Base-by-base conservation (phyloP, 352 stramenopile species). In the Phytophthora tubulina region DNA sequence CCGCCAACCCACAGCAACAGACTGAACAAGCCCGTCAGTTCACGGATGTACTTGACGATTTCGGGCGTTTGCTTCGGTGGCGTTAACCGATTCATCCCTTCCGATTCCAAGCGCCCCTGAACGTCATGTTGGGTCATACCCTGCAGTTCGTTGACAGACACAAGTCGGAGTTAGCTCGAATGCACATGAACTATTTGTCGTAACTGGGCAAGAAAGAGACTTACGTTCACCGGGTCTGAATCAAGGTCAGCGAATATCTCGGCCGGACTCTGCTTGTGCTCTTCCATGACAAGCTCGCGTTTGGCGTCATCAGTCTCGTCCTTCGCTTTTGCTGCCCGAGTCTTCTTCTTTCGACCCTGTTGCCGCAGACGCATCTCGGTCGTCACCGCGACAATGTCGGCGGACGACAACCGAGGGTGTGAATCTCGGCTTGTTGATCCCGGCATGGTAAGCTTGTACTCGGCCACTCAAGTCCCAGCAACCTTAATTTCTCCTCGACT, bases 371-470 rank as follows among this genome's bases (percentile, higher is more conserved):
- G 82, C 67, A 95, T 76, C 73, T 95, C 88, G 35, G 88, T 95
- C 46, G 88, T 88, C 64, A 92, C 88, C 27, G 88, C 88, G 62
- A 95, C 88, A 64, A 95, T 95, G 73, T 95, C 88, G 15, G 88
- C 88, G 67, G 88, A 95, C 53, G 88, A 95, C 35, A 93, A 73
- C 55, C 84, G 78, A 62, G 85, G 85, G 49, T 78, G 71, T 66
- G 71, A 75, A 8, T 74, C 71, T 67, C 67, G 66, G 44, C 27
- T 72, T 44, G 59, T 68, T 36, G 66, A 75, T 68, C 61, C 71
- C n/a, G 66, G 46, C 71, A 78, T 74, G 27, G 17, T 67, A 63
- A 58, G n/a, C 54, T 67, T 54, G 35, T 27, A 9, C 36, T 64
- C 48, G 48, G 39, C 27, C 36, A 53, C 44, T 67, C 30, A 65